phyloP scores from a whole-genome alignment of 768 basidiomycete genomes.

The Agrocybe pediades region DNA sequence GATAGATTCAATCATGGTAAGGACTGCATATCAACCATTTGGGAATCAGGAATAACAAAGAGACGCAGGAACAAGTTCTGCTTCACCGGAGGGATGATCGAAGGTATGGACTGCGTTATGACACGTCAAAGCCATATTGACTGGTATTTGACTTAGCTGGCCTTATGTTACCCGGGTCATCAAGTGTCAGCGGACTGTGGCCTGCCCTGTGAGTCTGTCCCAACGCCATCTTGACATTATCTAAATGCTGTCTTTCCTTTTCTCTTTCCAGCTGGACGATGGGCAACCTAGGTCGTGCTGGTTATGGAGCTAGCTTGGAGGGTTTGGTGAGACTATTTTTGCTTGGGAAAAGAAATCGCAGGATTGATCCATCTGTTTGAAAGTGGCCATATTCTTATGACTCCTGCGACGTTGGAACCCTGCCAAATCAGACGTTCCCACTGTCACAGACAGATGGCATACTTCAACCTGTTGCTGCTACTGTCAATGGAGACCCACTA shows the following conservation, averaged over 20 bases:
- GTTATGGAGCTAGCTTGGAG: slow-evolving; percentile 72
- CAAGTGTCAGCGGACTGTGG: slow-evolving; percentile 31
- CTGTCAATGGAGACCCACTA: slow-evolving; percentile 40
- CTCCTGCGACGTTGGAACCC: slow-evolving; percentile 79
- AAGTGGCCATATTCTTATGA: slow-evolving; percentile 76
- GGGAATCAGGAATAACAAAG: not conserved
- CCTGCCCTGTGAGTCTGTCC: slow-evolving; percentile 33
- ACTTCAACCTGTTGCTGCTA: slow-evolving; percentile 49
- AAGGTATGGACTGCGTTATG: slow-evolving; percentile 28
- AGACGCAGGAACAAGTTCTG: slow-evolving; percentile 59
- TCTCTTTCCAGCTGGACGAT: slow-evolving; percentile 40
- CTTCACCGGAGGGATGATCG: slow-evolving; percentile 78
- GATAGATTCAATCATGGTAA: slow-evolving; percentile 37
- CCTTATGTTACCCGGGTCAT: slow-evolving; percentile 28
- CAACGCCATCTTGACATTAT: no score
- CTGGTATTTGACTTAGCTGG: slow-evolving; percentile 18
- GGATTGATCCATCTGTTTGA: not conserved
- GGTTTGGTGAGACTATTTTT: slow-evolving; percentile 51
- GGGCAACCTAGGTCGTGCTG: slow-evolving; percentile 70
- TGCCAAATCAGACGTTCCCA: slow-evolving; percentile 76
- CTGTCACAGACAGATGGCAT: slow-evolving; percentile 31
- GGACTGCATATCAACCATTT: not conserved
- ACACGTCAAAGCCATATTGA: not conserved
- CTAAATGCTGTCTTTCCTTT: not conserved
- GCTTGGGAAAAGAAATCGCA: not conserved